A percentile compares a stretch with the other conserved stretches of the same genome.
These are phyloP conservation scores for Penicillium antarcticum DNA, from an alignment of 495 filamentous ascomycete genomes.

Conservation along the genomic window DNA sequence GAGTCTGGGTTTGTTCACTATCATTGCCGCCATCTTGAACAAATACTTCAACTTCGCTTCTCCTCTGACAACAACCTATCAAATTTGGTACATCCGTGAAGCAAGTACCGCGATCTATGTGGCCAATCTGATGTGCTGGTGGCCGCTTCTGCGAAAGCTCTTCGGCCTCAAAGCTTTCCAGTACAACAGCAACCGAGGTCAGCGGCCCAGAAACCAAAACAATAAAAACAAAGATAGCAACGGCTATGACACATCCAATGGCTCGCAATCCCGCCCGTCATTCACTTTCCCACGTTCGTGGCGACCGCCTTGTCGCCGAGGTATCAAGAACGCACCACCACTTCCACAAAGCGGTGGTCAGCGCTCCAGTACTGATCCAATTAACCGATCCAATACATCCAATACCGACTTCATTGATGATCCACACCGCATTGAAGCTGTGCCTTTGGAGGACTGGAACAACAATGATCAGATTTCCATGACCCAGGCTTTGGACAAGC, in stretches of 20 bases:
- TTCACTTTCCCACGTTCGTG: slow-evolving; percentile 14
- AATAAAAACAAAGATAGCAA: slow-evolving; percentile 18
- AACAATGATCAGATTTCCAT: slow-evolving; percentile 1
- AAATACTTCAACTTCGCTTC: slow-evolving; percentile 63
- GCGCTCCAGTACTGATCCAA: slow-evolving; percentile 21
- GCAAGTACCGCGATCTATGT: slow-evolving; percentile 60
- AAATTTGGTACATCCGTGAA: slow-evolving; percentile 66
- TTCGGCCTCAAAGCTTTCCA: slow-evolving; percentile 41
- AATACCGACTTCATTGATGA: slow-evolving; percentile 12
- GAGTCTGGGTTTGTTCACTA: slow-evolving; percentile 60
- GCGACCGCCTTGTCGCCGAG: slow-evolving; percentile 5
- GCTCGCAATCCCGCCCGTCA: slow-evolving; percentile 19
- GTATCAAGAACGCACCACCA: not conserved
- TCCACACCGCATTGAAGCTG: slow-evolving; percentile 5
- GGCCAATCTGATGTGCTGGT: slow-evolving; percentile 62
- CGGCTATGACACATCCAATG: slow-evolving; percentile 2
- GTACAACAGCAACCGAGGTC: slow-evolving; percentile 27
- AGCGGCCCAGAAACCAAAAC: slow-evolving; percentile 9
- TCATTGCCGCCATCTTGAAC: slow-evolving; percentile 59
- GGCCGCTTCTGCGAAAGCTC: slow-evolving; percentile 53
- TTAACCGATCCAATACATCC: slow-evolving; percentile 8
- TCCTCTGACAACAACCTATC: slow-evolving; percentile 46
- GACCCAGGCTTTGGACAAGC: not conserved
- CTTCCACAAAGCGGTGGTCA: not conserved
- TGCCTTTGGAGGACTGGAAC: slow-evolving; percentile 13